Base-by-base conservation (phyloP, 495 filamentous ascomycete genomes). In the Penicillium verhagenii region DNA sequence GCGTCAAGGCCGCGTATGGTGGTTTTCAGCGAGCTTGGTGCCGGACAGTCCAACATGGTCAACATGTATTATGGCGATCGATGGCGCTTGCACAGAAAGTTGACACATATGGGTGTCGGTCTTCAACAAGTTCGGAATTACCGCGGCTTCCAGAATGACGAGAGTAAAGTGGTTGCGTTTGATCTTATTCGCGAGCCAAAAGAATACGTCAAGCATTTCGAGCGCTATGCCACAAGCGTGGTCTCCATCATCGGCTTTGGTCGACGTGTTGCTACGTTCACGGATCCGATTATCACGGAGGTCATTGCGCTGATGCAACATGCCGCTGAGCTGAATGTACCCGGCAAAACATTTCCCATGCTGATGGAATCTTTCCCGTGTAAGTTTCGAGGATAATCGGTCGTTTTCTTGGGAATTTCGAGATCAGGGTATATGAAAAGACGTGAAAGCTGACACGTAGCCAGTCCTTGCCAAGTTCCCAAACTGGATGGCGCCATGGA, bases 261-360 rank as follows among this genome's bases (percentile, higher is more conserved):
- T 4, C 52, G 72, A 35, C 58, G 72, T 20, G 66, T 76, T 16
- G 54, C 66, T 19, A 63, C 61, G 26, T 62, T 60, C 8, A 63
- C 67, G 20, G 65, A 78, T 61, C 72, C 72, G 13, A 74, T 78
- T 48, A 75, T 78, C 50, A 76, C 73, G 0, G 74, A 76, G 45
- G 73, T 77, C 6, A 76, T 78, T 68, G 59, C 60, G 13, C 53
- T 70, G 13, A 73, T 73, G 70, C 70, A 72, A 20, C 37, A 39
- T 8, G 70, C 70, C 2, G 67, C 69, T 13, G 63, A 65, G 44
- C 54, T 73, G 39, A 72, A 72, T 57, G 70, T 72, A 19, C 82
- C 82, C 1, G 82, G 82, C 14, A 85, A 82, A 56, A 74, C 61
- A 0, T 84, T 84, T 50, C 82, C 82, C 4, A 85, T 85, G 82